These are phyloP conservation scores for Penicillium sp. DNA, from an alignment of 2,329 filamentous ascomycete genomes.

Conservation along the genomic window DNA sequence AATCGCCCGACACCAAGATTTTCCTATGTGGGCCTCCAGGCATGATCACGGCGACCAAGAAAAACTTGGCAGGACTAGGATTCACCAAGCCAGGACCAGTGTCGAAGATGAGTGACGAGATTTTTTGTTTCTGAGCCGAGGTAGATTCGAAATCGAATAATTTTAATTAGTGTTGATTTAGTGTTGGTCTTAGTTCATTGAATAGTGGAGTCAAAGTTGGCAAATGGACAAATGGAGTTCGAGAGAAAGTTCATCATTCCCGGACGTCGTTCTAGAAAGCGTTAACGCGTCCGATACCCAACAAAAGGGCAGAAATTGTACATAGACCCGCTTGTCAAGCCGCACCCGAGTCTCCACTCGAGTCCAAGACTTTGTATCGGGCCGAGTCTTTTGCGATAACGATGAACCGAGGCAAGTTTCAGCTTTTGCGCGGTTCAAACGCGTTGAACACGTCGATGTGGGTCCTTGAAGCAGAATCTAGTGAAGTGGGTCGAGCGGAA, in stretches of 20 bases:
- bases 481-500: background rate
- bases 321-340: background rate
- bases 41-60: conserved; percentile 61
- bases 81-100: conserved; percentile 53
- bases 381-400: background rate
- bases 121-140: conserved; percentile 52
- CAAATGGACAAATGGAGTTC: background rate
- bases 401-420: background rate
- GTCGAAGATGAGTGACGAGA: conserved; percentile 55
- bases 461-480: background rate
- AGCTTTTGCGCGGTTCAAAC: background rate
- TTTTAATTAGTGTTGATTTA: background rate
- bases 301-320: background rate
- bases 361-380: background rate
- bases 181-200: background rate
- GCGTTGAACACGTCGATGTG: background rate
- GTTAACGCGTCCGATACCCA: background rate
- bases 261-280: background rate
- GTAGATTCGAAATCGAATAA: background rate
- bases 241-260: background rate
- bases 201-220: background rate
- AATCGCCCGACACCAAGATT: conserved; percentile 51
- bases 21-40: conserved; percentile 63
- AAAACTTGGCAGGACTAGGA: conserved; percentile 49
- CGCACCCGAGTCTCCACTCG: background rate